phyloP scores from a whole-genome alignment of 163 green algal genomes.

The Smithsoniella earleae region DNA sequence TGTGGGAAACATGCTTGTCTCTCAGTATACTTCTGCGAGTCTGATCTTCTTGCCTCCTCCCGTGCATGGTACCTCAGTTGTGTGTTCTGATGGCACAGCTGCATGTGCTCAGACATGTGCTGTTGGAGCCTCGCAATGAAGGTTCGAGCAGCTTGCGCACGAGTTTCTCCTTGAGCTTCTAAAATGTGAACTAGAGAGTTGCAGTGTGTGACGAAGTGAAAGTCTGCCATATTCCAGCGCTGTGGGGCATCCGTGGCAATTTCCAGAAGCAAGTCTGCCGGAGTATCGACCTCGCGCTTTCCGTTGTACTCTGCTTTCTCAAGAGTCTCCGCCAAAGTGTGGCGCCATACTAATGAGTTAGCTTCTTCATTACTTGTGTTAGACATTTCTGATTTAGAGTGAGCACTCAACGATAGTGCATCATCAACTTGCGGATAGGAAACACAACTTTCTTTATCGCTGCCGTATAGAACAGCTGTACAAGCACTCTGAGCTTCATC shows the following conservation, averaged over 20 bases:
- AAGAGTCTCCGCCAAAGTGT: background rate
- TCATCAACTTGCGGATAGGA: background rate
- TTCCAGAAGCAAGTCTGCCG: background rate
- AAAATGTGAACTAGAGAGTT: background rate
- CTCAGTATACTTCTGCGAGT: background rate
- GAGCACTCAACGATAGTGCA: no score
- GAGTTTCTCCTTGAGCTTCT: background rate
- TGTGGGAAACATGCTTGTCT: background rate
- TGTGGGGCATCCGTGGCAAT: background rate
- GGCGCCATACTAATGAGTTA: background rate
- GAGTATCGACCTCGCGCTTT: background rate
- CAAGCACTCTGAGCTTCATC: background rate
- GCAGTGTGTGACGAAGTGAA: background rate
- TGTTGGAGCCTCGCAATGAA: background rate
- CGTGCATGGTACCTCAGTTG: background rate
- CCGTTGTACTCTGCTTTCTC: background rate
- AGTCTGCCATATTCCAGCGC: background rate
- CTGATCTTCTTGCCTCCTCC: background rate
- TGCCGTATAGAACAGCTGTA: background rate
- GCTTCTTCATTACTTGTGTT: background rate
- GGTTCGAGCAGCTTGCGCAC: background rate
- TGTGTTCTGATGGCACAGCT: background rate
- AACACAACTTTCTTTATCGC: background rate
- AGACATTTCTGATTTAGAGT: no score
- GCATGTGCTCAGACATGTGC: background rate